Evolutionary conservation across 306 rosid genomes (phyloP), one percentile per base, ranked within the genome.

Genomic region (Urtica urens): DNA sequence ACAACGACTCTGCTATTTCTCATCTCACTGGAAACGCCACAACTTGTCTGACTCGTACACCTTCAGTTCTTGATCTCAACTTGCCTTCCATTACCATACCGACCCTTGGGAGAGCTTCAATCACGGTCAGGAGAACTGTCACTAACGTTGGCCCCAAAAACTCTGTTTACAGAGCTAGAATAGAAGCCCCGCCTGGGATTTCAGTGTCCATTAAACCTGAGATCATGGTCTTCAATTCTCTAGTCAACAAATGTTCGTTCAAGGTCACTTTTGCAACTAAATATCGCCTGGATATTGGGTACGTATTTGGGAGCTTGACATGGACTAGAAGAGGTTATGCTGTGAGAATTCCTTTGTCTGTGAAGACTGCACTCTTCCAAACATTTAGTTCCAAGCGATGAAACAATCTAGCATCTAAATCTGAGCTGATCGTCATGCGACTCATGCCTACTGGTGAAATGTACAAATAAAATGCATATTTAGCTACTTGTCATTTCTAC

Each of bases 21-120:
- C 46, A n/a, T 5, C 29, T 71, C 19, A 46, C 68, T 24, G 63
- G 51, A 10, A 44, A 59, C 60, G 51, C 29, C 5, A 59, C 37
- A 37, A 59, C 10, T 28, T 77, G 92, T 63, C 30, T 0, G 0
- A 2, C 15, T 10, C 54, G 59, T 1, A 33, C 48, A 25, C 66
- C 69, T 10, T 62, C 65, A 43, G 54, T 73, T 42, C 33, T 45
- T 9, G 60, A 77, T 46, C 66, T 77, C 39, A 80, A 80, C 55
- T 64, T 77, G 10, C 81, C 90, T 35, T 80, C 84, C 12, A 71
- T 80, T 25, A 56, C 67, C 46, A 56, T 80, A 58, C 84, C 80
- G 10, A 72, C 68, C 58, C 58, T 80, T 57, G n/a, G 40, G 40
- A 77, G 51, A 49, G 46, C 33, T 55, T 31, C 53, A 0, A 21